A percentile compares a stretch with the other conserved stretches of the same genome.
Evolutionary conservation across 805 yeast genomes (phyloP).

Genomic region (Yarrowia hollandica): DNA sequence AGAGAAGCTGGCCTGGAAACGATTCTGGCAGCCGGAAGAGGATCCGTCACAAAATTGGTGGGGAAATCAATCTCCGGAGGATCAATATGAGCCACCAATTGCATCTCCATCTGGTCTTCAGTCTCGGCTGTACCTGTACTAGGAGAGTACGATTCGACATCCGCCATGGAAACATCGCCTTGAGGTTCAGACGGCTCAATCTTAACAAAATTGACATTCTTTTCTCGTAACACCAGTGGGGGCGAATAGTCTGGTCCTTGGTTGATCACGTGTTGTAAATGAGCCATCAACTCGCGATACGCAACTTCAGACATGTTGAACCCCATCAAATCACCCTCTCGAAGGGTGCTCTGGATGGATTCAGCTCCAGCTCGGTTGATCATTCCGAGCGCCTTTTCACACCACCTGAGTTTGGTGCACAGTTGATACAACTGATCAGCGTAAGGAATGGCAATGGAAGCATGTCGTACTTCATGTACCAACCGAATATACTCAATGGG

Average conservation of each 20-base stretch:
- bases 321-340: slow-evolving; percentile 21
- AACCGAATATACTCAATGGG: slow-evolving; percentile 51
- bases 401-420: slow-evolving; percentile 46
- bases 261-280: neutral
- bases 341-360: neutral
- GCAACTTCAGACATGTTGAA: slow-evolving; percentile 26
- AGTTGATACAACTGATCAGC: slow-evolving; percentile 46
- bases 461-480: slow-evolving; percentile 57
- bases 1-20: neutral
- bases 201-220: neutral
- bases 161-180: neutral
- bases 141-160: neutral
- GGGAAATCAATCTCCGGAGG: slow-evolving; percentile 2
- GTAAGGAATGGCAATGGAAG: slow-evolving; percentile 58
- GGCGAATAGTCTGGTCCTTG: slow-evolving; percentile 13
- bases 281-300: slow-evolving; percentile 1
- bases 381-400: slow-evolving; percentile 36
- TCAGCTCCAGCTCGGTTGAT: slow-evolving; percentile 1
- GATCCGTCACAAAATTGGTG: neutral
- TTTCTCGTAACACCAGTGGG: neutral
- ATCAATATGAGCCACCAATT: neutral
- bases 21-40: neutral
- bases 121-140: neutral
- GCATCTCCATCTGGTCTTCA: slow-evolving; percentile 1
- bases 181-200: no score